Evolutionary conservation across 2,329 filamentous ascomycete genomes (phyloP), one percentile per base, ranked within the genome.

Genomic region (Aspergillus caelatus): DNA sequence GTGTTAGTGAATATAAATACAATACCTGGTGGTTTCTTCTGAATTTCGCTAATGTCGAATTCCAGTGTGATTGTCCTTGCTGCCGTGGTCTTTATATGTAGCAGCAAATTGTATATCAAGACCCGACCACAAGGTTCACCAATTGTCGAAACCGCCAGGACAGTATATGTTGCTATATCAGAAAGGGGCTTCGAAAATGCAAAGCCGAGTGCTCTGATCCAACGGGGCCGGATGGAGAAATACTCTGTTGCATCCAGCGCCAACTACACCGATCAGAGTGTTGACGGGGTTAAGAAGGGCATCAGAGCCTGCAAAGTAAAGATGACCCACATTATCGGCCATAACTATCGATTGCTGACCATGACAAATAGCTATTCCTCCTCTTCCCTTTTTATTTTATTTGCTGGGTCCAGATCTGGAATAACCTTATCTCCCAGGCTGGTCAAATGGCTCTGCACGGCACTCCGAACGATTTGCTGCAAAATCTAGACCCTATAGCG

Each of bases 401-500:
- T 19, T 71, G 67, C 50, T 64, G 62, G 59, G 45, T 63, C 77
- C 71, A 74, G 62, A 83, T 89, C 43, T 68, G 65, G 60, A 71
- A 69, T 46, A 68, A 68, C n/a, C 61, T 72, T 12, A 67, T 71
- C 39, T 71, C 69, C 9, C 71, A 74, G 69, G 81, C 80, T 43
- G 76, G 75, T 10, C 77, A 75, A 39, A 83, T 84, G 88, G 70
- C 82, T 58, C 83, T 88, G 2, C 79, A 87, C 70, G 88, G 89
- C 41, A 81, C 89, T 0, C 90, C 89, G 67, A 92, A 92, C 79
- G 89, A 92, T 71, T 79, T 91, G 39, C 82, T 92, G 56, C 83
- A 86, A 73, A 91, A 91, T 75, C 77, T 92, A n/a, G 87, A 91
- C 76, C 88, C 89, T 11, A 84, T 92, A 63, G 85, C 87, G 19